Conservation (phyloP, 2,329 filamentous ascomycete genomes). For the Fusarium luffae region DNA sequence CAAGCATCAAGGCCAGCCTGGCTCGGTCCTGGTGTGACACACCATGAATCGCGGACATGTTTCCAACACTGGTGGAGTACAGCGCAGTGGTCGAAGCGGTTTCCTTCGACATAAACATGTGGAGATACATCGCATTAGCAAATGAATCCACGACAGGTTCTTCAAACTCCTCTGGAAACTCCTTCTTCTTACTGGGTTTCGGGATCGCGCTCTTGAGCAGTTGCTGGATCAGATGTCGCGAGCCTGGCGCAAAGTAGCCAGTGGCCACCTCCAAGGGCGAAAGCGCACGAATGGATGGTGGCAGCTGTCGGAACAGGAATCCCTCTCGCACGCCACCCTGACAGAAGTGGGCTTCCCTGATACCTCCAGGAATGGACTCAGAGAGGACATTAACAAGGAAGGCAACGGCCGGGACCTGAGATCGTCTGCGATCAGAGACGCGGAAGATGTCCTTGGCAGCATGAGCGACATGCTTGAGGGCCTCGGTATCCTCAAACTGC, state of each 20-base stretch:
- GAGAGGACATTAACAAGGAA: constrained; percentile 73
- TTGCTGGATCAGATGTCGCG: constrained; percentile 57
- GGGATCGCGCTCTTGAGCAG: constrained; percentile 63
- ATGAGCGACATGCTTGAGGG: constrained; percentile 49
- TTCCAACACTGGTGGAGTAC: constrained; percentile 71
- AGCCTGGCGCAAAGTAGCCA: constrained; percentile 60
- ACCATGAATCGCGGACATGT: constrained; percentile 70
- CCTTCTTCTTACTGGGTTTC: constrained; percentile 39
- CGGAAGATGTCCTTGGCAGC: constrained; percentile 62
- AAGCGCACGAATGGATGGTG: constrained; percentile 58
- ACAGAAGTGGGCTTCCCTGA: constrained; percentile 73
- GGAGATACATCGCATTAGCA: constrained; percentile 67
- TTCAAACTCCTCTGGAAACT: constrained; percentile 56
- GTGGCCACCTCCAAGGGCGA: constrained; percentile 71
- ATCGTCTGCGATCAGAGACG: constrained; percentile 71
- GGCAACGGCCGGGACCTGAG: constrained; percentile 75
- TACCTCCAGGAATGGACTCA: constrained; percentile 67
- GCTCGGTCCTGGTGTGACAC: constrained; percentile 71
- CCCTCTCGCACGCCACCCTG: constrained; percentile 79
- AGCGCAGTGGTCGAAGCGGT: constrained; percentile 68
- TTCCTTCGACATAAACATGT: constrained; percentile 63
- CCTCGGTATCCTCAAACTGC: constrained; percentile 63
- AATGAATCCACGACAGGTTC: constrained; percentile 64
- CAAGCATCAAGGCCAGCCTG: constrained; percentile 70
- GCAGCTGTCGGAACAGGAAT: constrained; percentile 67